Evolutionary conservation across 2,329 filamentous ascomycete species (phyloP), one percentile per base, ranked within the genome.

Genomic region (Bipolaris gigantea): DNA sequence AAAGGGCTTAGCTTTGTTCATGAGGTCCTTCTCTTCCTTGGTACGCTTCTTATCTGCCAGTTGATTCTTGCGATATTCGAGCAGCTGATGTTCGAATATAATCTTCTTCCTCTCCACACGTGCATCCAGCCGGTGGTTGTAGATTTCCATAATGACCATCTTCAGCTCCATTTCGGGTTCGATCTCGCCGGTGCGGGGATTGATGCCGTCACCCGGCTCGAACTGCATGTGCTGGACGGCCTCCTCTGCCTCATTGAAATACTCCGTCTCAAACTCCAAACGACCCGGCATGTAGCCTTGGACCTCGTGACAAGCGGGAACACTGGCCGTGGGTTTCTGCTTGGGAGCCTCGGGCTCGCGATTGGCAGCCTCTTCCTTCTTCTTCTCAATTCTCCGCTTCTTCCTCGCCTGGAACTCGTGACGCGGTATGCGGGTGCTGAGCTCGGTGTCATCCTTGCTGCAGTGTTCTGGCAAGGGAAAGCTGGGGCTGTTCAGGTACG

Each of bases 161-260:
- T 99, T 99, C 41, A 99, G 83, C 61, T 97, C 92, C 83, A 96
- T 96, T 74, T 99, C 94, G 0, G 94, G 92, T 66, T 99, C 94
- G 53, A 95, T 80, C 69, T 95, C 88, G 57, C 90, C 89, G 0
- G 92, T 96, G 2, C 82, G 79, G 1, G 89, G 87, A 68, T 96
- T 96, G 62, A 96, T 81, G 53, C 94, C 94, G 75, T 97, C 93
- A 23, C 94, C 94, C 0, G 94, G 93, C 53, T 97, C 93, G 68
- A 99, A 99, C 60, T 95, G 89, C 92, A 99, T 97, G 60, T 96
- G 87, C 73, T 99, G 94, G 2, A 99, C 94, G 0, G 93, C 93
- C 76, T 97, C 95, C 77, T 99, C 94, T 0, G 94, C 94, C 68
- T 99, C 94, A 68, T 99, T 99, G 69, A 93, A 90, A 71, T 96